Evolutionary conservation across 108 stramenopile species (phyloP).

Genomic region (Fistulifera pelliculosa): DNA sequence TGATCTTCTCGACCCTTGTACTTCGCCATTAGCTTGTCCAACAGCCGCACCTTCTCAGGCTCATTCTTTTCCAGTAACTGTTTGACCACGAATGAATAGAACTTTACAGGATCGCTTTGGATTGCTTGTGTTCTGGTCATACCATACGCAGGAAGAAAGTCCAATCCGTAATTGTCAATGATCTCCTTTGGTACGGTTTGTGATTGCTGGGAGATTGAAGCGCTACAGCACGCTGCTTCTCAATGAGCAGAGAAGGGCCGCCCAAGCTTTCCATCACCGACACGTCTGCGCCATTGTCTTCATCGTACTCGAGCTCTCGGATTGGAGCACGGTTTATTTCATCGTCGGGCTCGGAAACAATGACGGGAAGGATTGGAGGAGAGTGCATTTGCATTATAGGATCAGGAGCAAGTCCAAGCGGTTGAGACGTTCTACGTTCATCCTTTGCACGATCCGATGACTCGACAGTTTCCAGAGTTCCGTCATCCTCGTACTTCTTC

Average conservation of each 20-base stretch:
- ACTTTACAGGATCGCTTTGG: conserved; percentile 57
- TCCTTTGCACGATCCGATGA: conserved; percentile 15
- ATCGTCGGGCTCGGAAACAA: conserved; percentile 6
- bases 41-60: conserved; percentile 75
- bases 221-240: conserved; percentile 47
- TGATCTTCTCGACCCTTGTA: conserved; percentile 80
- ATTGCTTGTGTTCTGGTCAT: conserved; percentile 62
- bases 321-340: conserved; percentile 47
- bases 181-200: conserved; percentile 44
- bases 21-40: conserved; percentile 79
- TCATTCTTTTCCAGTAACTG: conserved; percentile 63
- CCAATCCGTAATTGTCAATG: conserved; percentile 50
- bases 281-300: conserved; percentile 72
- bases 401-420: conserved; percentile 5
- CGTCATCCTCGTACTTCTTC: conserved; percentile 53
- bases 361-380: conserved; percentile 1
- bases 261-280: conserved; percentile 87
- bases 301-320: conserved; percentile 72
- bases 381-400: not conserved
- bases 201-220: conserved; percentile 18
- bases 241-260: conserved; percentile 73
- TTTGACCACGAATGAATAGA: conserved; percentile 72
- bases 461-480: conserved; percentile 42
- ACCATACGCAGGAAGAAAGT: conserved; percentile 56
- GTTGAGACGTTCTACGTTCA: conserved; percentile 26